These are phyloP conservation scores for Triticum dicoccoides DNA, from an alignment of 176 grass and related monocot genomes.

Conservation along the genomic window DNA sequence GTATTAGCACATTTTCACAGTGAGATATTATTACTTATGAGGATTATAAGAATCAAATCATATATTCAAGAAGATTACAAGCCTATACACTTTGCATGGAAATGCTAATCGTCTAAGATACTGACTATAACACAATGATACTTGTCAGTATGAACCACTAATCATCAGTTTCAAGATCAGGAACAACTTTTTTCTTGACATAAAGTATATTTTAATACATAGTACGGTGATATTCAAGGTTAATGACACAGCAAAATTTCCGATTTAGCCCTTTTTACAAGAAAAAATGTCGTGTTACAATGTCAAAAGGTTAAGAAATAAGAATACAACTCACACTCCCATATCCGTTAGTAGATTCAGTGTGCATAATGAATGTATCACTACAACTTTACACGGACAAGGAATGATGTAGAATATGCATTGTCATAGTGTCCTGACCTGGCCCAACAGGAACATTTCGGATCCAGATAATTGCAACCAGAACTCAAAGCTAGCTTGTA, in stretches of 20 bases:
- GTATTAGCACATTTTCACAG: background rate
- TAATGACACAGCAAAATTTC: background rate
- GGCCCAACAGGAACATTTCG: conserved; percentile 8
- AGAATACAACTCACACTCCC: background rate
- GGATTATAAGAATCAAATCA: conserved; percentile 8
- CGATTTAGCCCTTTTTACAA: no score
- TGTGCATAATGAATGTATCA: background rate
- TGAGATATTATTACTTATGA: conserved; percentile 1
- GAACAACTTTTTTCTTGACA: background rate
- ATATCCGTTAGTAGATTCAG: background rate
- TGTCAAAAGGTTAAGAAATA: background rate
- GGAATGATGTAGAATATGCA: background rate
- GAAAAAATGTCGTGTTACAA: background rate
- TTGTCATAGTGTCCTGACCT: conserved; percentile 3
- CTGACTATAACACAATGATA: background rate
- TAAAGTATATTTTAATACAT: background rate
- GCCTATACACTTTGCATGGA: background rate
- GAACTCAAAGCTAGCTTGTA: conserved; percentile 10
- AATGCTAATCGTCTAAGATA: background rate
- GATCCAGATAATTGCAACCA: conserved; percentile 19
- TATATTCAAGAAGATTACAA: background rate
- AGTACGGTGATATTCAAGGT: background rate
- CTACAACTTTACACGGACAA: background rate
- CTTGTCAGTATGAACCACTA: background rate
- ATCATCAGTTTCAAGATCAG: background rate